phyloP scores from a whole-genome alignment of 164 flowering plant genomes.

The Umbellularia californica region DNA sequence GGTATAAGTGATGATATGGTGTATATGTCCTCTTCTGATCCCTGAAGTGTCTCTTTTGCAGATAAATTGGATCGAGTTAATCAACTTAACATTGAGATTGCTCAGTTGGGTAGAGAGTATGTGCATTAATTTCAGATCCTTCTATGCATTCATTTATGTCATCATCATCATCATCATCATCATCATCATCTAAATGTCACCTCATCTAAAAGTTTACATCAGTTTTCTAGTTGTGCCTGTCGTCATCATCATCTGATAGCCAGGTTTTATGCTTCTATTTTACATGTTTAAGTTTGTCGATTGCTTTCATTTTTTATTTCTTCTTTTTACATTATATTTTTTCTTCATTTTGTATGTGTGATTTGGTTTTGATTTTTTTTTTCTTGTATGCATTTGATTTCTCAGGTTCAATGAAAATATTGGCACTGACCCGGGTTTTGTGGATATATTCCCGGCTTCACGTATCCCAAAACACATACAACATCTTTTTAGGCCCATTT shows the following conservation, averaged over 20 bases:
- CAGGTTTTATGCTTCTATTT: too few relatives aligned
- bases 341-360: not conserved
- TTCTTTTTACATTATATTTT: not conserved
- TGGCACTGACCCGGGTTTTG: conserved; percentile 68
- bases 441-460: conserved; percentile 81
- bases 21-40: not conserved
- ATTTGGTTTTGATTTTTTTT: not conserved
- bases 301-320: not conserved
- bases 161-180: too few relatives aligned
- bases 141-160: too few relatives aligned
- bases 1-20: not conserved
- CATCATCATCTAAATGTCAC: too few relatives aligned
- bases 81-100: conserved; percentile 57
- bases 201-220: not conserved
- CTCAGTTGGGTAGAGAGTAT: conserved; percentile 74
- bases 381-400: not conserved
- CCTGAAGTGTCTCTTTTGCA: conserved; percentile 28
- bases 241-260: too few relatives aligned
- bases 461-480: conserved; percentile 65
- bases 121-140: conserved; percentile 20
- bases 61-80: conserved; percentile 71
- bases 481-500: conserved; percentile 55
- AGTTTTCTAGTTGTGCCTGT: not conserved
- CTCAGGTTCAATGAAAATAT: conserved; percentile 80
- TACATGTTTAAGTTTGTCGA: not conserved